Evolutionary conservation across 495 filamentous ascomycete genomes (phyloP), one percentile per base, ranked within the genome.

Genomic region (Xylaria curta): DNA sequence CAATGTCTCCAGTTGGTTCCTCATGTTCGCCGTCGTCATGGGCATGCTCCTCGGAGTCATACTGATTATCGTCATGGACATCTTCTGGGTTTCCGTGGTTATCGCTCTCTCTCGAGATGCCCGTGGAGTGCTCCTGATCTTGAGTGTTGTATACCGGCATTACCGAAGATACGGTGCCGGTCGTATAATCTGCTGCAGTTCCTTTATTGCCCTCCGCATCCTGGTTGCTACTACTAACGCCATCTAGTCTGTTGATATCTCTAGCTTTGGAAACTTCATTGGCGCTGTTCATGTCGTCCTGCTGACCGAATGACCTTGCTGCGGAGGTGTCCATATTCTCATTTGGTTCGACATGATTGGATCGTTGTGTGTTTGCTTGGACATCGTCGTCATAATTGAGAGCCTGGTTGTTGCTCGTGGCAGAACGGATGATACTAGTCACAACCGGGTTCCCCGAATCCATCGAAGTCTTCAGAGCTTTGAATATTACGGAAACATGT

Each of bases 331-430:
- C n/a, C 53, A 8, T 47, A 8, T 60, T 40, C 26, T 36, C 38
- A 31, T 60, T 68, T 33, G 13, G 26, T 60, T 68, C 53, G 5
- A 28, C 24, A 2, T n/a, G 53, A 9, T 42, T 21, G 28, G 24
- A 28, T 38, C 24, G 42, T 7, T 51, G 42, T 9, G 56, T 40
- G 10, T 13, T 61, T 28, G 33, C n/a, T 38, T 72, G 73, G 26
- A 69, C 38, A 62, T 75, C 77, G 21, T 78, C 77, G n/a, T 79
- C 76, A 46, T 78, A 76, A 61, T 36, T 75, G 26, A 76, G 72
- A 31, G 28, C 73, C 58, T 77, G 74, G 21, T 72, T 68, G 54
- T 72, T 75, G 68, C 36, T 78, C n/a, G 75, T 75, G 17, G 69
- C 76, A 24, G 68, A 21, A 17, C 74, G 72, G 24, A 79, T 73